Conservation (phyloP, 192 early-diverging fungal species). For the Chytriomyces hyalinus region DNA sequence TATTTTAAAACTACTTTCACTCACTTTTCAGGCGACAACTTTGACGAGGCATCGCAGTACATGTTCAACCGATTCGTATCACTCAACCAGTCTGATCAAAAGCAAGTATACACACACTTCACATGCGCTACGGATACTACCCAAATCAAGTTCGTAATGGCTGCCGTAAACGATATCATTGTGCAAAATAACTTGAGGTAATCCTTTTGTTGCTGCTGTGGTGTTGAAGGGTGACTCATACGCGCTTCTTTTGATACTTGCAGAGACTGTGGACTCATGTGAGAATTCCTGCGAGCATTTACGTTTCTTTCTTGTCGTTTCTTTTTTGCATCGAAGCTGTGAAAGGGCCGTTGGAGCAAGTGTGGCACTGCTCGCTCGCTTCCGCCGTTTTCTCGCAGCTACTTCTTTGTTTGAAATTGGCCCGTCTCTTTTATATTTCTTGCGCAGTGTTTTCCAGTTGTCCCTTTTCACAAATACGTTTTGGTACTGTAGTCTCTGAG, state of each 20-base stretch:
- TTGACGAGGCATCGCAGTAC: constrained; percentile 55
- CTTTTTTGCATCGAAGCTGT: too few species aligned
- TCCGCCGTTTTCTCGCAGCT: too few species aligned
- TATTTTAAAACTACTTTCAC: not conserved
- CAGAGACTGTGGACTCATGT: constrained; percentile 26
- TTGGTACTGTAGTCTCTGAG: too few species aligned
- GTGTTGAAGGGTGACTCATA: constrained; percentile 23
- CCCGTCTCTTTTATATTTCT: not conserved
- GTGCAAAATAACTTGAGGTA: constrained; percentile 51
- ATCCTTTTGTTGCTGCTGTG: constrained; percentile 7
- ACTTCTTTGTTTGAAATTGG: too few species aligned
- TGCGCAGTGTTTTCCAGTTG: not conserved
- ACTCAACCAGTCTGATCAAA: constrained; percentile 56
- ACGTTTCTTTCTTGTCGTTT: not conserved
- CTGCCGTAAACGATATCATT: constrained; percentile 64
- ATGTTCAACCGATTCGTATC: constrained; percentile 54
- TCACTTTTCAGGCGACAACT: constrained; percentile 47
- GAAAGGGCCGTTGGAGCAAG: too few species aligned
- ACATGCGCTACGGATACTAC: constrained; percentile 69
- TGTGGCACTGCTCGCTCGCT: too few species aligned
- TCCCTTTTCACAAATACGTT: not conserved
- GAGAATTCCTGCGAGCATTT: not conserved
- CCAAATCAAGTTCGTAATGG: constrained; percentile 66
- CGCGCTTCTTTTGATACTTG: not conserved
- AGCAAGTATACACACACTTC: constrained; percentile 66